phyloP scores from a whole-genome alignment of 179 eudicot genomes.

The Drosera spatulata region DNA sequence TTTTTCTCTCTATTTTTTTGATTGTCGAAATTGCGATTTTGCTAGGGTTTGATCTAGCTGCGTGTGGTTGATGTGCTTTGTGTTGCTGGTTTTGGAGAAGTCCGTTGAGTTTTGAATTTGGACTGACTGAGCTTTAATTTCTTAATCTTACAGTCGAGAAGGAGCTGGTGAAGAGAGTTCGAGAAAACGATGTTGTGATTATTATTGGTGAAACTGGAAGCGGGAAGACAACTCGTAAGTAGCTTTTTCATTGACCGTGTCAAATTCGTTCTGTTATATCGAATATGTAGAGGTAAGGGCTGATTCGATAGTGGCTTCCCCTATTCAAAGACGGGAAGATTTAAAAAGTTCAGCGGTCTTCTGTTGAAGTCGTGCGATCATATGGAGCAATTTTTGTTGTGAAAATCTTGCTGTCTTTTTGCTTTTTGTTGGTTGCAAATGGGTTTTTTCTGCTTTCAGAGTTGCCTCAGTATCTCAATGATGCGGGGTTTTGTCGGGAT shows the following conservation, averaged over 20 bases:
- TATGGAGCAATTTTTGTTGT: neutral
- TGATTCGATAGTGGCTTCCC: no score
- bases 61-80: neutral
- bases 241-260: neutral
- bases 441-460: conserved; percentile 26
- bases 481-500: conserved; percentile 68
- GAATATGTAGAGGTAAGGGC: no score
- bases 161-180: conserved; percentile 61
- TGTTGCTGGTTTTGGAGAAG: neutral
- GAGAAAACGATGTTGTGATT: conserved; percentile 47
- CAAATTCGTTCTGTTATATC: neutral
- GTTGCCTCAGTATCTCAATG: conserved; percentile 69
- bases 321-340: no score
- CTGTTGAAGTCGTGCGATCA: no score
- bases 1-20: neutral
- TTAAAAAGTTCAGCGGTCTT: no score
- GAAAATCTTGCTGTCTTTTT: neutral
- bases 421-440: conserved; percentile 4
- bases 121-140: conserved; percentile 1
- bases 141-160: conserved; percentile 42
- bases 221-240: conserved; percentile 98
- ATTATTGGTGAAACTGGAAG: conserved; percentile 99
- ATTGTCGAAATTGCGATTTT: neutral
- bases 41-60: neutral
- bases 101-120: neutral